phyloP scores from a whole-genome alignment of 345 rosid species.

The Melaleuca quinquenervia region DNA sequence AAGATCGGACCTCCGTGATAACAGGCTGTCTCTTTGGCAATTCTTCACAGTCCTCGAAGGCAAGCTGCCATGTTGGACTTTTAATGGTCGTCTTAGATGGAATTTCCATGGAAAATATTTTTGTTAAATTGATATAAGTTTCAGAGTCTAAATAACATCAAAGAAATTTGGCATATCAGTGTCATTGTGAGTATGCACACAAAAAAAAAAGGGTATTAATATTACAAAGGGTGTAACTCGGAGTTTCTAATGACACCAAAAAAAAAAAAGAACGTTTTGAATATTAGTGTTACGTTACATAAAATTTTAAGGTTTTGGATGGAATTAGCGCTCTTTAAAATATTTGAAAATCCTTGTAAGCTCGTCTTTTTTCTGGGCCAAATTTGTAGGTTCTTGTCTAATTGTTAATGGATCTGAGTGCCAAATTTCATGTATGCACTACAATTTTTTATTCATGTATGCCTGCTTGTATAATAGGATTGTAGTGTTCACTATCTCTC shows the following conservation, averaged over 20 bases:
- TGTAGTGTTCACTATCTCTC: background rate
- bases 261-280: too few species aligned
- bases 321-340: background rate
- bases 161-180: background rate
- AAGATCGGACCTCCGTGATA: background rate
- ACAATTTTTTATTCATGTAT: background rate
- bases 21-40: background rate
- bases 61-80: background rate
- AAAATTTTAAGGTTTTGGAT: rapidly evolving
- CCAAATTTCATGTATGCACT: background rate
- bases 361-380: background rate
- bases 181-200: background rate
- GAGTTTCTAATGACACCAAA: background rate
- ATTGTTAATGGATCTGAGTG: background rate
- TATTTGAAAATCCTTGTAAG: background rate
- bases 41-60: background rate
- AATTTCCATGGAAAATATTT: background rate
- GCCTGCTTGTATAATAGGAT: background rate
- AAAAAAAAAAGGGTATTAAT: background rate
- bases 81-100: rapidly evolving
- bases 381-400: background rate
- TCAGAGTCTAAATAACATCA: background rate
- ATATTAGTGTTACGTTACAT: too few species aligned
- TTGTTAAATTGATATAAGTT: rapidly evolving
- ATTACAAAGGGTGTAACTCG: background rate